Base-by-base conservation (phyloP, 225 moss, liverwort and hornwort species). In the Neckera pumila region DNA sequence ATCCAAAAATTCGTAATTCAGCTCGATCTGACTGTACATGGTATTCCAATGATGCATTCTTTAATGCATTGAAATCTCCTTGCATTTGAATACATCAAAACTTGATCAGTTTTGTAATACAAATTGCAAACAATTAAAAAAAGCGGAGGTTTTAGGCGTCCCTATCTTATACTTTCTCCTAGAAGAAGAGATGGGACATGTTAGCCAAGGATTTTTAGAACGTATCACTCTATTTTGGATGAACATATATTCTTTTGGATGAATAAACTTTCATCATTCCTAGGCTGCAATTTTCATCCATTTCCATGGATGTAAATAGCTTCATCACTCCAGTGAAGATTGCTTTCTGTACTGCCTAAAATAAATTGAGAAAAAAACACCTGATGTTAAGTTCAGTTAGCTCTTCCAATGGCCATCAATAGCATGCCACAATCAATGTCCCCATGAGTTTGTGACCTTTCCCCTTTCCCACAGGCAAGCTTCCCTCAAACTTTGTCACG, bases 141-240 rank as follows among this genome's bases (percentile, higher is more conserved):
- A 76, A 31, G 12, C 10, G 7, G 0, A 2, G 1, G 1, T 2
- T 16, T n/a, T 56, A 38, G 14, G 2, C 0, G 0, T 22, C 34
- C 21, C 22, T 34, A 51, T 22, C 6, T 76, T 22, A 21, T 1
- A 53, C 3, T 6, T 47, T 73, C 18, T 30, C 30, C 17, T 16
- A 1, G 12, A 22, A n/a, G 47, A 15, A 54, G 9, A 77, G 36
- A 49, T 49, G 49, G 12, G 49, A 11, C 49, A 19, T 18, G 19
- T 7, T 56, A 56, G 56, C 11, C 49, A 49, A 49, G 12, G 49
- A 9, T 8, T 47, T 47, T 47, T 47, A 10, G 9, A 49, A 3
- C 3, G 5, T 49, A 49, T 12, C 3, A 12, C 49, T 49, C 49
- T 49, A 49, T 49, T 49, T 12, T 49, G 3, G 49, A 49, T 49